These are phyloP conservation scores for Conringia planisiliqua DNA, from an alignment of 345 rosid species.

Conservation along the genomic window DNA sequence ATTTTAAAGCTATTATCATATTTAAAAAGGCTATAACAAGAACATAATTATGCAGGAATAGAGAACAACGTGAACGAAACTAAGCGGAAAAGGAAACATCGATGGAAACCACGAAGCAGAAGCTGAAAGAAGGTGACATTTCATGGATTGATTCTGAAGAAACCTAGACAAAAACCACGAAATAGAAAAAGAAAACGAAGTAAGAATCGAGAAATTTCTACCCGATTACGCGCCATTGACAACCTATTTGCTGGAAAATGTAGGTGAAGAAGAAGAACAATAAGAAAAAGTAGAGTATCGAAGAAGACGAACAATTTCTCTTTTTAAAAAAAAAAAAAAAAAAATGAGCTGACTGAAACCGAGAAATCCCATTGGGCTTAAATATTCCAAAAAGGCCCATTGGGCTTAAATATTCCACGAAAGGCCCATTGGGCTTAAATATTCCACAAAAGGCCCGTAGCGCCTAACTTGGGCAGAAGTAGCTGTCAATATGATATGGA, in stretches of 20 bases:
- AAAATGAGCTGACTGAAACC: background rate
- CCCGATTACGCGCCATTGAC: conserved; percentile 78
- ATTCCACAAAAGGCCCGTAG: background rate
- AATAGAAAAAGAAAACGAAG: background rate
- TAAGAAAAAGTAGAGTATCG: background rate
- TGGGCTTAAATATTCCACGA: no score
- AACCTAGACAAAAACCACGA: background rate
- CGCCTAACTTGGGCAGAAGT: background rate
- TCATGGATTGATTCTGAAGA: background rate
- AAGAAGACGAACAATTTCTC: background rate
- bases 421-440: no score
- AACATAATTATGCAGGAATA: background rate
- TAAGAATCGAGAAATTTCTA: conserved; percentile 5
- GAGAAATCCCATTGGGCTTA: background rate
- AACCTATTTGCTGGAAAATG: conserved; percentile 4
- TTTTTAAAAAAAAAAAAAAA: background rate
- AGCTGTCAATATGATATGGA: no score
- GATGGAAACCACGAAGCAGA: background rate
- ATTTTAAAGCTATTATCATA: background rate
- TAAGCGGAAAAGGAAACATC: background rate
- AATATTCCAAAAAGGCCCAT: no score
- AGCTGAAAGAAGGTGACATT: background rate
- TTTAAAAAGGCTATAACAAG: background rate
- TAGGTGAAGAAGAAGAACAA: conserved; percentile 17
- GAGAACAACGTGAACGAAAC: background rate